These are phyloP conservation scores for Cercospora nicotianae DNA, from an alignment of 2,329 filamentous ascomycete genomes.

Conservation along the genomic window DNA sequence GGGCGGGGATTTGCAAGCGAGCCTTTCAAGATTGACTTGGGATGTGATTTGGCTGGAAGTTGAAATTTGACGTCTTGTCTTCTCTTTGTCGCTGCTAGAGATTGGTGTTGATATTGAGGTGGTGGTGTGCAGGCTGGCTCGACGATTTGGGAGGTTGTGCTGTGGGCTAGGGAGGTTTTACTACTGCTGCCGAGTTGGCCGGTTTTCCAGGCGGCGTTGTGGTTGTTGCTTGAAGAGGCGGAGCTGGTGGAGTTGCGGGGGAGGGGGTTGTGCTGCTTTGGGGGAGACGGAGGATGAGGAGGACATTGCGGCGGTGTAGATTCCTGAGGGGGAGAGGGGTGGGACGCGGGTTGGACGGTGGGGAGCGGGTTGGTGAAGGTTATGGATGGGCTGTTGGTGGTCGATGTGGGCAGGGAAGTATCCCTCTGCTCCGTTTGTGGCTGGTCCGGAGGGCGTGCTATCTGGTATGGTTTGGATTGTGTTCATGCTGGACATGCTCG, in stretches of 20 bases:
- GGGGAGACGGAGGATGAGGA: neutral
- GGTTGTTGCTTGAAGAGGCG: neutral
- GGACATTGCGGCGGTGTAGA: neutral
- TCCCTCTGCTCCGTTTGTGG: neutral
- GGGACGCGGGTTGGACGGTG: neutral
- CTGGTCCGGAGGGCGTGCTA: neutral
- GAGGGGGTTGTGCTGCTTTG: neutral
- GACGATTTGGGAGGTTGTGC: slow-evolving; percentile 1
- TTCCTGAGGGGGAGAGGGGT: neutral
- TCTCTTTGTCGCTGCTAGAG: neutral
- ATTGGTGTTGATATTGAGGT: neutral
- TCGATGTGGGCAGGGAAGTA: neutral
- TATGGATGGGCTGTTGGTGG: neutral
- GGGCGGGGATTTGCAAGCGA: neutral
- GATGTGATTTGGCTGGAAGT: neutral
- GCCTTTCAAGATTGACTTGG: neutral
- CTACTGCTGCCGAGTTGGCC: neutral
- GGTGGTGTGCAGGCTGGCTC: neutral
- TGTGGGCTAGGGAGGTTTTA: neutral
- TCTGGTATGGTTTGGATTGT: neutral
- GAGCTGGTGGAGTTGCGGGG: neutral
- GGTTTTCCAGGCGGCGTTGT: neutral
- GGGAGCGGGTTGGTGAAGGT: neutral
- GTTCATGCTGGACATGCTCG: neutral
- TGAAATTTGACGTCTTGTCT: neutral